Evolutionary conservation across 345 rosid genomes (phyloP), one percentile per base, ranked within the genome.

Genomic region (Gossypium australe): DNA sequence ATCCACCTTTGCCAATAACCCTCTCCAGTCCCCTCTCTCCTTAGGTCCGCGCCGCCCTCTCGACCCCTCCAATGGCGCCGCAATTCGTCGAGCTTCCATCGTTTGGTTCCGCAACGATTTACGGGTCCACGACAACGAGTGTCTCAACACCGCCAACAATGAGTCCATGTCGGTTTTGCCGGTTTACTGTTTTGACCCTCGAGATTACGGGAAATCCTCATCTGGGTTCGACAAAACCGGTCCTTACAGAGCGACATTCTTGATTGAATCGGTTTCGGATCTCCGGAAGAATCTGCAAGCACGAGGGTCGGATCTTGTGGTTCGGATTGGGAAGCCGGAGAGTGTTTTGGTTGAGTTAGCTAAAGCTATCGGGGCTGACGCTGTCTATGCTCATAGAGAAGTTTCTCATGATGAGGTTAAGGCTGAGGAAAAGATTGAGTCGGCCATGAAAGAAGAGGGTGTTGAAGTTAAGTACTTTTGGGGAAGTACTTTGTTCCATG

Each of bases 101-200:
- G 94, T 92, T 48, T 92, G 97, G 97, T 92, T 93, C 85, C 98
- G 99, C 5, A 90, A 89, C 53, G 99, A 96, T 86, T 84, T 96
- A 61, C 97, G 99, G 16, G 90, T 92, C 69, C 90, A 92, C 60
- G 99, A 96, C 84, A 96, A 96, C 68, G 98, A 93, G 74, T 89
- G 87, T 77, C 97, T 96, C 73, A 85, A 68, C 82, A 69, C 97
- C 1, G 99, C 98, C 76, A 87, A 86, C 79, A 84, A 88, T 7
- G 99, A 96, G 75, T 90, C 92, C 72, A 57, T 92, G 81, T 96
- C 99, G 22, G 90, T 93, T 64, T 80, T 96, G 64, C 97, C 94
- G 2, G 99, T 96, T 25, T 96, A 90, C 77, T 96, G 99, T 83
- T 96, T 96, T 75, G 99, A 96, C 84, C 97, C 99, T 7, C 67